These are phyloP conservation scores for Jamesozyma gamospora DNA, from an alignment of 805 yeast genomes.

Conservation along the genomic window DNA sequence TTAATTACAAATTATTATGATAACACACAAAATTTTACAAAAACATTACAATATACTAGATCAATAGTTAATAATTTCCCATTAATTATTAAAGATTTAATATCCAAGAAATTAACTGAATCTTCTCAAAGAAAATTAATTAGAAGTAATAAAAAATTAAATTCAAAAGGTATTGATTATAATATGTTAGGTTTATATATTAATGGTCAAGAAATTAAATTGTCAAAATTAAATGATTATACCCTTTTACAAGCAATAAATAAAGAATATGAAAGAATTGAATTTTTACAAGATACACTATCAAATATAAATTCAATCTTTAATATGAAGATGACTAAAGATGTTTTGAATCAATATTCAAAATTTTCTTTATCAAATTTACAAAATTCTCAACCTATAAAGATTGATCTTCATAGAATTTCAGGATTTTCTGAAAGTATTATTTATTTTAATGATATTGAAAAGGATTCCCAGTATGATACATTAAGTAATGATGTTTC, in stretches of 20 bases:
- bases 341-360: slow-evolving; percentile 16
- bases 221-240: slow-evolving; percentile 15
- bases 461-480: slow-evolving; percentile 45
- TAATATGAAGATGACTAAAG: slow-evolving; percentile 8
- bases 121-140: slow-evolving; percentile 5
- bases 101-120: slow-evolving; percentile 4
- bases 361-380: slow-evolving; percentile 15
- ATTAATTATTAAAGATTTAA: slow-evolving; percentile 15
- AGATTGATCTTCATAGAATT: slow-evolving; percentile 26
- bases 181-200: slow-evolving; percentile 25
- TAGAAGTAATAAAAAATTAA: slow-evolving; percentile 10
- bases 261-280: slow-evolving; percentile 13
- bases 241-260: slow-evolving; percentile 15
- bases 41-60: slow-evolving; percentile 28
- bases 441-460: slow-evolving; percentile 71
- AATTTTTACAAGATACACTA: slow-evolving; percentile 8
- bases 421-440: slow-evolving; percentile 33
- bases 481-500: slow-evolving; percentile 34
- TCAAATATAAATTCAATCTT: slow-evolving; percentile 20
- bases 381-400: slow-evolving; percentile 24
- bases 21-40: slow-evolving; percentile 25
- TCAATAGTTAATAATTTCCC: slow-evolving; percentile 35
- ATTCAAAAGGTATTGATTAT: slow-evolving; percentile 22
- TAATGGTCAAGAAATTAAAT: slow-evolving; percentile 25
- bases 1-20: slow-evolving; percentile 35